These are phyloP conservation scores for Colletotrichum sp. DNA, from an alignment of 2,329 filamentous ascomycete genomes.

Conservation along the genomic window DNA sequence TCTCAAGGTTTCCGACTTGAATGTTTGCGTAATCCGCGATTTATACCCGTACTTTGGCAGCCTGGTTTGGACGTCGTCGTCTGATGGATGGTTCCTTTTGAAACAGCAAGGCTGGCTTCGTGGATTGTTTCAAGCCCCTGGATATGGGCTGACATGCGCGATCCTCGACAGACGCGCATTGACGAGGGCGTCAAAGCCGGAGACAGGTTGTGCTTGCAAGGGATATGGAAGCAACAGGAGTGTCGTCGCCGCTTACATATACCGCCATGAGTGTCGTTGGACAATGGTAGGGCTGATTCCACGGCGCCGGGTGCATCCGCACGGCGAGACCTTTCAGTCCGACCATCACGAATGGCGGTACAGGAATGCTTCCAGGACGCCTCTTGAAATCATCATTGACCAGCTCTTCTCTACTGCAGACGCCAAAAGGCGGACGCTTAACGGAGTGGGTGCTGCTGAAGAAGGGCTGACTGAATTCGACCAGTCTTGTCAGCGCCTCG, in stretches of 20 bases:
- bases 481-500: accelerated
- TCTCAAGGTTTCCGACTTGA: background rate
- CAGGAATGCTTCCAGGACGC: too few relatives aligned
- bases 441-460: too few relatives aligned
- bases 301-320: too few relatives aligned
- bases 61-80: background rate
- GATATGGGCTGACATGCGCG: background rate
- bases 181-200: background rate
- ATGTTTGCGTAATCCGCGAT: background rate
- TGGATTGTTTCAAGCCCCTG: background rate
- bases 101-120: background rate
- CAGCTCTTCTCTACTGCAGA: too few relatives aligned
- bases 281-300: background rate
- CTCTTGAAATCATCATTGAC: too few relatives aligned
- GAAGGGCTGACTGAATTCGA: too few relatives aligned
- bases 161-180: background rate
- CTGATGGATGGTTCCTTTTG: background rate
- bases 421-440: too few relatives aligned
- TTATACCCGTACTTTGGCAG: background rate
- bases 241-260: background rate
- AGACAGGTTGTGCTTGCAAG: background rate
- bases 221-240: background rate
- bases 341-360: too few relatives aligned
- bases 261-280: background rate
- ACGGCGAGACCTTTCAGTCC: too few relatives aligned